These are phyloP conservation scores for Paratinospora sagittata DNA, from an alignment of 164 flowering plant species.

Conservation along the genomic window DNA sequence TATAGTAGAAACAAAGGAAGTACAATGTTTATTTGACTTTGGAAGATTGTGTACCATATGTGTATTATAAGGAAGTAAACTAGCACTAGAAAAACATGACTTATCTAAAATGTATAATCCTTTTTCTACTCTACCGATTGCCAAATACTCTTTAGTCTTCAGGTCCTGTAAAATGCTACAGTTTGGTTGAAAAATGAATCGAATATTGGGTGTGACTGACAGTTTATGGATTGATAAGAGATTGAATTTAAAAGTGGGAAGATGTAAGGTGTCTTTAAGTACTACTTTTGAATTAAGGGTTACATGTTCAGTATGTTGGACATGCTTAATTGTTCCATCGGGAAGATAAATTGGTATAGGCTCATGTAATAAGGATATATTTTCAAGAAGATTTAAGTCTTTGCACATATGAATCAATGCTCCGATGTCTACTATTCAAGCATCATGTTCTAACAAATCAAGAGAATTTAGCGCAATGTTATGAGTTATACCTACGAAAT, in stretches of 20 bases:
- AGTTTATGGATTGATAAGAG: not conserved
- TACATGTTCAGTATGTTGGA: not conserved
- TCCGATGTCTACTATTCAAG: not conserved
- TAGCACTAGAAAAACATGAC: not conserved
- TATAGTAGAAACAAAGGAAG: not conserved
- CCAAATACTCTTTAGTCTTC: not conserved
- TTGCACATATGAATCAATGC: not conserved
- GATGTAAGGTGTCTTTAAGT: not conserved
- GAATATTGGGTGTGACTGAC: not conserved
- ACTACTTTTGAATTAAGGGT: not conserved
- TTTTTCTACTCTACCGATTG: not conserved
- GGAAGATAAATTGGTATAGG: not conserved
- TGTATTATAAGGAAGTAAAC: no score
- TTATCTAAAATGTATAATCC: constrained; percentile 1
- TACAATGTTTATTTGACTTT: no score
- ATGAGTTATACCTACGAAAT: not conserved
- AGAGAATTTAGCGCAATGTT: not conserved
- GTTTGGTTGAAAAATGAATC: not conserved
- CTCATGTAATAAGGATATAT: not conserved
- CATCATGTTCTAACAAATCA: not conserved
- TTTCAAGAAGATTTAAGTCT: no score
- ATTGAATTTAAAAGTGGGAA: not conserved
- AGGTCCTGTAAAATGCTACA: constrained; percentile 2
- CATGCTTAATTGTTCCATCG: not conserved
- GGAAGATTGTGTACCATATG: no score